Evolutionary conservation across 352 stramenopile species (phyloP), one percentile per base, ranked within the genome.

Genomic region (Discostella stelligera): DNA sequence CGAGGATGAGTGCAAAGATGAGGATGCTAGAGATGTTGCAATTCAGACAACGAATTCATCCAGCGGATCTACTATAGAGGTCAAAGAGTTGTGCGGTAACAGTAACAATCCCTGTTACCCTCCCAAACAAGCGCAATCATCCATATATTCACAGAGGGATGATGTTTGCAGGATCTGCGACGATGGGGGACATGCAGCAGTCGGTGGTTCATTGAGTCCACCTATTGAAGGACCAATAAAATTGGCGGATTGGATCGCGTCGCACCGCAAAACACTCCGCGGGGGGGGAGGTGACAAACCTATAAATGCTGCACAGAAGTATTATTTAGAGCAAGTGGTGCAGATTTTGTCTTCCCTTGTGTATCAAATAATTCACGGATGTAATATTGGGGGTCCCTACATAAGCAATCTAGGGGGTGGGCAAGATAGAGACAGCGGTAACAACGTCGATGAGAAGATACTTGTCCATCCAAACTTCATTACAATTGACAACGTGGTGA

Each of bases 271-370:
- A 16, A 21, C 10, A n/a, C 11, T 25, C 23, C 37, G 7, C 11
- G 4, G 25, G 4, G 30, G 14, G 4, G 16, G 16, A 14, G 52
- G 44, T 32, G 21, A 25, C 3, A 58, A 61, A 7, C 23, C 23
- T 0, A 44, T 44, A 8, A 8, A 10, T 13, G 46, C 32, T 10
- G 52, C 30, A 0, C 58, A 7, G 25, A 77, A 39, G 46, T 30
- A 52, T 7, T 70, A 70, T 41, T 49, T 70, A 11, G 68, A 77
- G 39, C 25, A 54, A 59, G 69, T 44, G 16, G 59, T 77, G 49
- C 16, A 25, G 3, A 52, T 77, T 23, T 4, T 66, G 2, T 20
- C 61, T 50, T 70, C 68, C 14, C 55, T 77, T 6, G 37, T 49
- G 21, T 11, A 23, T 2, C 64, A 70, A 10, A 66, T 70, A 9